phyloP scores from a whole-genome alignment of 108 stramenopile genomes.

The Cylindrotheca closterium region DNA sequence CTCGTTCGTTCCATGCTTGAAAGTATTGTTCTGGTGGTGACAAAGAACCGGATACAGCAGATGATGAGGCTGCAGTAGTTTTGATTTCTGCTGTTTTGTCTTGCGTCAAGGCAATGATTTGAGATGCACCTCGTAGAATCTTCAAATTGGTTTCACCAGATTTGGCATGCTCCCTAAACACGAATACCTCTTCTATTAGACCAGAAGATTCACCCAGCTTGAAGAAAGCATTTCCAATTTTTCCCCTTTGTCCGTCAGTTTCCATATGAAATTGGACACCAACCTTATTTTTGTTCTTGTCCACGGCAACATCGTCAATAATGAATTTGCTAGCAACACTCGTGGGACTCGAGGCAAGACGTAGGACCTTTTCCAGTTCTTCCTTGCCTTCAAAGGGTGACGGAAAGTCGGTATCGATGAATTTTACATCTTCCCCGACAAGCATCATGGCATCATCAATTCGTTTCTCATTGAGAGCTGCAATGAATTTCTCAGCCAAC shows the following conservation, averaged over 20 bases:
- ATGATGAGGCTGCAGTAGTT: neutral
- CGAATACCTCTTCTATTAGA: conserved; percentile 20
- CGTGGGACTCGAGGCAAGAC: conserved; percentile 3
- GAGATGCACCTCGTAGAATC: conserved; percentile 20
- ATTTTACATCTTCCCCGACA: conserved; percentile 16
- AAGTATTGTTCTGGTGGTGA: conserved; percentile 50
- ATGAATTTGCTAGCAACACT: neutral
- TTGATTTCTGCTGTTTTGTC: neutral
- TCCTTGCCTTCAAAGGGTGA: conserved; percentile 1
- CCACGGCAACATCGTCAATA: conserved; percentile 21
- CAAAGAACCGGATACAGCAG: conserved; percentile 1
- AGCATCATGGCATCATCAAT: conserved; percentile 14
- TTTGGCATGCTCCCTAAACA: conserved; percentile 19
- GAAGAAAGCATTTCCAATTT: conserved; percentile 25
- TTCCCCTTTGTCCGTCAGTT: neutral
- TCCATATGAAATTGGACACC: conserved; percentile 25
- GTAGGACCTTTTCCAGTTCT: conserved; percentile 14
- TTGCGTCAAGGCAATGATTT: conserved; percentile 4
- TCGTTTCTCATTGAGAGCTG: conserved; percentile 4
- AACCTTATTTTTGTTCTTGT: conserved; percentile 5
- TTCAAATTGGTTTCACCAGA: conserved; percentile 31
- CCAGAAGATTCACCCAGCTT: conserved; percentile 13
- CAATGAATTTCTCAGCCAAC: conserved; percentile 2
- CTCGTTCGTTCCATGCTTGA: conserved; percentile 78
- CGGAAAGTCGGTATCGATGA: conserved; percentile 18